A percentile compares a stretch with the other conserved stretches of the same genome.
Evolutionary conservation across 177 flowering plant genomes (phyloP).

Genomic region (Tripterygium wilfordii): DNA sequence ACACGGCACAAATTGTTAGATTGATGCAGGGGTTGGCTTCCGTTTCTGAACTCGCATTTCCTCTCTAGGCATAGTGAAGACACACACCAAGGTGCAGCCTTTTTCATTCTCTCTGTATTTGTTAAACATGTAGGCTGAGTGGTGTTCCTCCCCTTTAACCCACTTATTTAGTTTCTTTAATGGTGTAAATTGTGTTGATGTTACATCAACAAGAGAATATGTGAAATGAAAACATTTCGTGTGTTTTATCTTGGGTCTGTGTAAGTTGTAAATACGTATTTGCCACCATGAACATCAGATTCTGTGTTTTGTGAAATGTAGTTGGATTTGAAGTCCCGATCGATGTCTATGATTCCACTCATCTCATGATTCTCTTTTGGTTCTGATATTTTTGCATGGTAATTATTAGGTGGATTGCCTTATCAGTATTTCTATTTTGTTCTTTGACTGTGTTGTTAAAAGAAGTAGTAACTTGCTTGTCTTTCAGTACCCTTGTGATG

Average conservation of each 20-base stretch:
- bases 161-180: constrained; percentile 3
- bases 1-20: constrained; percentile 49
- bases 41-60: constrained; percentile 40
- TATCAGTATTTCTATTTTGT: no score
- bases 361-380: no score
- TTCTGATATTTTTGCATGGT: no score
- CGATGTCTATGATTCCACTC: no score
- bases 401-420: no score
- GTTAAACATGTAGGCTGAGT: background rate
- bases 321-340: no score
- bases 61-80: constrained; percentile 1
- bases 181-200: constrained; percentile 16
- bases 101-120: constrained; percentile 1
- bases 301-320: no score
- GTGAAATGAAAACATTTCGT: background rate
- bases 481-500: no score
- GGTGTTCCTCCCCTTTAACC: background rate
- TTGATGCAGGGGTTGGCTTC: constrained; percentile 62
- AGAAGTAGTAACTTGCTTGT: background rate
- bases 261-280: constrained; percentile 18
- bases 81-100: background rate
- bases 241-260: background rate
- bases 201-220: constrained; percentile 4
- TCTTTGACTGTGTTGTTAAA: constrained; percentile 2
- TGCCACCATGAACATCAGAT: background rate